Evolutionary conservation across 73 alveolate species (phyloP), one percentile per base, ranked within the genome.

Genomic region (Paraurostyla sp.): DNA sequence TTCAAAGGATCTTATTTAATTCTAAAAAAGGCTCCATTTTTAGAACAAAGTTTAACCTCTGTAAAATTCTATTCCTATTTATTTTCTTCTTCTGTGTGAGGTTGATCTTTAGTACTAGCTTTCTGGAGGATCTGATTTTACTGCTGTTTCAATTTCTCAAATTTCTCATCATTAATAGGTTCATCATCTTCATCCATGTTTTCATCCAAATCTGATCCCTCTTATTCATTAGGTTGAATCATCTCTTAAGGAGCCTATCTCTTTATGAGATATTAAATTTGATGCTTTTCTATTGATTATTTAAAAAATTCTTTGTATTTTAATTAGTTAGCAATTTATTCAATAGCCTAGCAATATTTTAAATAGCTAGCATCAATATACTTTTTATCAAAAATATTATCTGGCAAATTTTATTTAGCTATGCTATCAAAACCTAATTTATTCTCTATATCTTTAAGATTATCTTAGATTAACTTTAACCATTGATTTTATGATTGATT

Each of bases 211-310:
- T 49, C 71, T 23, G 23, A 68, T 49, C 46, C 86, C 29, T 73
- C 86, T 3, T 50, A 45, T 45, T 73, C 86, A 45, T 73, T 73
- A 6, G 71, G 71, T 46, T 73, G 52, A 48, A 73, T 48, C 65
- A 73, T 73, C 41, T 73, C 86, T 25, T 73, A 45, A 13, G 86
- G 86, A 6, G 86, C 86, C 46, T 73, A 73, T 46, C 86, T 73
- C 16, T 73, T 73, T 2, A 43, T 43, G 2, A 73, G 49, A 45
- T 48, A 73, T 43, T 73, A 22, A 6, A 48, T 38, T 48, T 56
- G 25, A 73, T 16, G 11, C 41, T 73, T 73, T 11, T 73, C 54
- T 0, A 48, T 27, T 73, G 3, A 46, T 6, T 73, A 11, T 27
- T 45, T 50, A 73, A 73, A 73, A 13, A 1, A 1, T 6, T 49